Base-by-base conservation (phyloP, 2,329 filamentous ascomycete species). In the Aureobasidium lini region DNA sequence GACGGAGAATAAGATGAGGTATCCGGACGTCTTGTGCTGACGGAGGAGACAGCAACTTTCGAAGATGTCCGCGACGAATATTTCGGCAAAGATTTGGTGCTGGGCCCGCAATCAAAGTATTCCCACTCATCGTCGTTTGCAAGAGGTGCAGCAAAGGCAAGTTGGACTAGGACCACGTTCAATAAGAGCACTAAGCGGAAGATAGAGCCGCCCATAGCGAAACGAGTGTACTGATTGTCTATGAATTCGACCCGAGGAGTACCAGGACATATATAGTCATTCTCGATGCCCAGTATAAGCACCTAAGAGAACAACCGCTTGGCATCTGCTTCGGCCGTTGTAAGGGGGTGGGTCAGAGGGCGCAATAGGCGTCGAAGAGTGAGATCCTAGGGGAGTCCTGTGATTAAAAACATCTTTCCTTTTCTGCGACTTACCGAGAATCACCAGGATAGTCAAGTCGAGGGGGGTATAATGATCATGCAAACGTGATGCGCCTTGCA, bases 321-420 rank as follows among this genome's bases (percentile, higher is more conserved):
- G 40, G 52, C 52, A n/a, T 37, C 42, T 46, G 18, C 42, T 46
- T 36, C 42, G 28, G 29, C 40, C 36, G 52, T 46, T 57, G 34
- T 8, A 37, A 46, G 39, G 52, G 52, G 54, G 42, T 48, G 43
- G 54, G 43, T 57, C 54, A 48, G 54, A 57, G 29, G 54, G 34
- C 36, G 54, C 42, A 47, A 29, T 6, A 37, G 39, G 37, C 31
- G 40, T 37, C 36, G 11, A 56, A 29, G 52, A 46, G 28, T 48
- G 43, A 32, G 43, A 48, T 47, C 47, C 16, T 47, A 52, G 9
- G 23, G 31, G 48, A 15, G 18, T 57, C 54, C 42, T 47, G 43
- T 57, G 54, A 57, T 39, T 57, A 34, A 57, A 15, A 29, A 23
- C 6, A 48, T 18, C 23, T 40, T 48, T 23, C 31, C 11, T 32